A percentile compares a stretch with the other conserved stretches of the same genome.
Conservation (phyloP, 192 early-diverging fungal species). For the Obelidium mucronatum region DNA sequence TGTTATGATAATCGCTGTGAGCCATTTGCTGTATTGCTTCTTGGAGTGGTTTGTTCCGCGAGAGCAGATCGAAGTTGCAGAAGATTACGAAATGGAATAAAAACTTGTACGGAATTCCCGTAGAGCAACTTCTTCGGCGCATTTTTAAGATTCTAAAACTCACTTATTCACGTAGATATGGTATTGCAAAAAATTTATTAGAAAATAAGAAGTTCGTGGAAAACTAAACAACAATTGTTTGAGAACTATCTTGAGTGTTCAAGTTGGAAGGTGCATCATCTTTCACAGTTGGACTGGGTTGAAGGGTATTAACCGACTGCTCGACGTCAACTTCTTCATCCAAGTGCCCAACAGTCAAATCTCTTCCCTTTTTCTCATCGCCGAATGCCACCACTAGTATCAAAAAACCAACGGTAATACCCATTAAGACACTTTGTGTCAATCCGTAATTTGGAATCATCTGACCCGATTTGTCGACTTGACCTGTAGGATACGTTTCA, state of each 20-base stretch:
- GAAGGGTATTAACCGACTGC: too few species aligned
- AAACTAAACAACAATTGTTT: too few species aligned
- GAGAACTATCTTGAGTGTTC: too few species aligned
- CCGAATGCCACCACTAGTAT: conserved; percentile 58
- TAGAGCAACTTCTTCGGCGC: too few species aligned
- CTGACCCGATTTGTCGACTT: background rate
- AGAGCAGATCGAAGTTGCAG: conserved; percentile 18
- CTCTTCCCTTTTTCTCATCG: conserved; percentile 62
- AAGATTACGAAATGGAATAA: conserved; percentile 2
- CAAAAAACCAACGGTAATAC: conserved; percentile 49
- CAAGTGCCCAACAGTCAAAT: conserved; percentile 47
- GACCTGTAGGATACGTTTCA: conserved; percentile 39
- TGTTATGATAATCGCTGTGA: conserved; percentile 86
- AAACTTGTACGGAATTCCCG: too few species aligned
- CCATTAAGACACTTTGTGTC: conserved; percentile 69
- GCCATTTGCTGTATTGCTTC: conserved; percentile 81
- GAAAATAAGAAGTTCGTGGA: too few species aligned
- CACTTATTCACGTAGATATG: too few species aligned
- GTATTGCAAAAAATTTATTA: too few species aligned
- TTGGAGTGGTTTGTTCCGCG: conserved; percentile 83
- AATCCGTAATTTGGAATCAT: conserved; percentile 56
- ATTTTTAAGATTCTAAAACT: too few species aligned
- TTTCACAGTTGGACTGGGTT: too few species aligned
- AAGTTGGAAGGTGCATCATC: too few species aligned
- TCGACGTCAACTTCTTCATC: background rate